phyloP scores from a whole-genome alignment of 2,329 filamentous ascomycete genomes.

The Alternaria panax region DNA sequence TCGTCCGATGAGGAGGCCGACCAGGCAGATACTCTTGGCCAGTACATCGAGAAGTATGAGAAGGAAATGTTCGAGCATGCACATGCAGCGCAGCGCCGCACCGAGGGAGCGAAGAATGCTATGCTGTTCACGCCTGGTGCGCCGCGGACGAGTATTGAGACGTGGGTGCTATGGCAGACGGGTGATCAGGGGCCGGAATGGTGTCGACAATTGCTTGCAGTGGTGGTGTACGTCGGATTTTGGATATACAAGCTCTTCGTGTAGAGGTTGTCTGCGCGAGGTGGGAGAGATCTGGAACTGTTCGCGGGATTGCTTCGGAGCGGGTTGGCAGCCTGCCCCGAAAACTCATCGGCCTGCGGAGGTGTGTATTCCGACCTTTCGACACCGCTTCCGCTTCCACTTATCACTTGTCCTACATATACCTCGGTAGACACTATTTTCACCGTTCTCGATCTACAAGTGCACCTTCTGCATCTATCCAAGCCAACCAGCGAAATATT shows the following conservation, averaged over 20 bases:
- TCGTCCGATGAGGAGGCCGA: background rate
- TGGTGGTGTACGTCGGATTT: slow-evolving; percentile 24
- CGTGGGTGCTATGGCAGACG: slow-evolving; percentile 30
- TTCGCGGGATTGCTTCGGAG: background rate
- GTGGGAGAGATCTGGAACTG: background rate
- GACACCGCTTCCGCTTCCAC: background rate
- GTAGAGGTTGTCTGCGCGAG: background rate
- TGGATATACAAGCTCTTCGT: background rate
- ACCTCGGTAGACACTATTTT: slow-evolving; percentile 45
- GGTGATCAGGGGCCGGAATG: slow-evolving; percentile 24
- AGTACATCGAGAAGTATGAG: slow-evolving; percentile 44
- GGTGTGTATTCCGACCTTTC: background rate
- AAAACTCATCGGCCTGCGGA: background rate
- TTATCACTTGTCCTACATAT: slow-evolving; percentile 3
- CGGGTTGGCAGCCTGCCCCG: background rate
- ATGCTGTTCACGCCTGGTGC: slow-evolving; percentile 60
- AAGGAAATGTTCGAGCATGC: slow-evolving; percentile 49
- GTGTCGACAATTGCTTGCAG: slow-evolving; percentile 23
- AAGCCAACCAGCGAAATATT: slow-evolving; percentile 1
- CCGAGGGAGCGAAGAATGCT: slow-evolving; percentile 55
- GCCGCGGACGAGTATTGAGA: slow-evolving; percentile 55
- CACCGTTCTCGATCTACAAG: slow-evolving; percentile 47
- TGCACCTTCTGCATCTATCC: slow-evolving; percentile 12
- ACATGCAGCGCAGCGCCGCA: slow-evolving; percentile 44
- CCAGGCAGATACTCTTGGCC: slow-evolving; percentile 29